Evolutionary conservation across 2,329 filamentous ascomycete species (phyloP).

Genomic region (Neofusicoccum parvum): DNA sequence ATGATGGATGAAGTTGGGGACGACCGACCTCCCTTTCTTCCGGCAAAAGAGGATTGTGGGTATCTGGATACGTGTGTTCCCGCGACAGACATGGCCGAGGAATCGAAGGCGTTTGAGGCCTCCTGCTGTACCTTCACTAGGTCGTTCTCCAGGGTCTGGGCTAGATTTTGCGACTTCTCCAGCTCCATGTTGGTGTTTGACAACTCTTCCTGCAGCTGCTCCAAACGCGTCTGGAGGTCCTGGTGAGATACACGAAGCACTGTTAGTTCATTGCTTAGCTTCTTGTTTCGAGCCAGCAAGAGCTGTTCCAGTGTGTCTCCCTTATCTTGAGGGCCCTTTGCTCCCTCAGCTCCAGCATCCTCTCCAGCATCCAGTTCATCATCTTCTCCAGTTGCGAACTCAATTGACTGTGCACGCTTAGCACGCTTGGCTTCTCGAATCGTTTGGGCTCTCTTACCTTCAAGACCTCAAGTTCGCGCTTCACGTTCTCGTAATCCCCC

Average conservation of each 20-base stretch:
- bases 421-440: not conserved
- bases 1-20: constrained; percentile 98
- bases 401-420: constrained; percentile 67
- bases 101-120: constrained; percentile 77
- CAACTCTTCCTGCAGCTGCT: constrained; percentile 80
- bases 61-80: constrained; percentile 86
- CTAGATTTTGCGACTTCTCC: constrained; percentile 80
- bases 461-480: constrained; percentile 91
- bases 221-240: constrained; percentile 79
- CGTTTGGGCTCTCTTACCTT: constrained; percentile 55
- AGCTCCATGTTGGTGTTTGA: constrained; percentile 82
- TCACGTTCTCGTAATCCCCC: constrained; percentile 94
- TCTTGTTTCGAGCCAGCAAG: constrained; percentile 91
- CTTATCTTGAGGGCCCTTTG: constrained; percentile 60
- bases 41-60: constrained; percentile 62
- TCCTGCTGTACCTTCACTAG: constrained; percentile 85
- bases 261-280: constrained; percentile 90
- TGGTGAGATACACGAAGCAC: constrained; percentile 91
- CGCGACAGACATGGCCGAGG: constrained; percentile 85
- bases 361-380: constrained; percentile 56
- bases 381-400: constrained; percentile 84
- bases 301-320: constrained; percentile 89
- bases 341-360: constrained; percentile 35
- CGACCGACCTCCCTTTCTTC: constrained; percentile 66
- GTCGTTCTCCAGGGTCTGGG: constrained; percentile 88